phyloP scores from a whole-genome alignment of 2,329 filamentous ascomycete genomes.

The Pleurostoma richardsiae region DNA sequence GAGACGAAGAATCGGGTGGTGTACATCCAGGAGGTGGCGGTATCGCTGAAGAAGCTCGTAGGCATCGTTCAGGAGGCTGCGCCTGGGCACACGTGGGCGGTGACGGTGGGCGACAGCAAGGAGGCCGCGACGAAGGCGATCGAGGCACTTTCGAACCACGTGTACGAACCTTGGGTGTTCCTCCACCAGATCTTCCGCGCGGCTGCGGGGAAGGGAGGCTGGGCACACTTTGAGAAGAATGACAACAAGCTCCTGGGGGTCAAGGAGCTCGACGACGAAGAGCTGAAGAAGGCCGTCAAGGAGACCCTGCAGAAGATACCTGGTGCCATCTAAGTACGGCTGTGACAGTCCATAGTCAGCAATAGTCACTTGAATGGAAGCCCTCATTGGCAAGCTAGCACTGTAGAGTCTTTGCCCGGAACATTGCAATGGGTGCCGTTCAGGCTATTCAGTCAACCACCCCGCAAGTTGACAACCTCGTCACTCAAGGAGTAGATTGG shows the following conservation, averaged over 20 bases:
- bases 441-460: too few species aligned
- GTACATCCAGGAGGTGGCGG: slow-evolving; percentile 32
- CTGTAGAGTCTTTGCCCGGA: too few species aligned
- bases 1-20: slow-evolving; percentile 49
- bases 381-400: too few species aligned
- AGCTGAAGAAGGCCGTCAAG: slow-evolving; percentile 2
- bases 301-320: background rate
- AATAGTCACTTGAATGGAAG: too few species aligned
- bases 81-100: slow-evolving; percentile 3
- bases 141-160: slow-evolving; percentile 1
- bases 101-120: background rate
- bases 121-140: slow-evolving; percentile 2
- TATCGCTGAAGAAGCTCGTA: slow-evolving; percentile 7
- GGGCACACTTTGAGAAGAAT: slow-evolving; percentile 1
- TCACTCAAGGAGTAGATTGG: too few species aligned
- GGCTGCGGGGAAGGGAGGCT: background rate
- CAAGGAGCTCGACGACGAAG: background rate
- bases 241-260: slow-evolving; percentile 6
- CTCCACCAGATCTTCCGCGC: background rate
- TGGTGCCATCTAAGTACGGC: background rate
- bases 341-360: too few species aligned
- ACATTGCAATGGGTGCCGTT: too few species aligned
- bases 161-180: background rate
- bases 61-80: slow-evolving; percentile 1
- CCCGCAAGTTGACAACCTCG: too few species aligned